A percentile compares a stretch with the other conserved stretches of the same genome.
phyloP scores from a whole-genome alignment of 176 grass and related monocot genomes.

The Elymus sibiricus region DNA sequence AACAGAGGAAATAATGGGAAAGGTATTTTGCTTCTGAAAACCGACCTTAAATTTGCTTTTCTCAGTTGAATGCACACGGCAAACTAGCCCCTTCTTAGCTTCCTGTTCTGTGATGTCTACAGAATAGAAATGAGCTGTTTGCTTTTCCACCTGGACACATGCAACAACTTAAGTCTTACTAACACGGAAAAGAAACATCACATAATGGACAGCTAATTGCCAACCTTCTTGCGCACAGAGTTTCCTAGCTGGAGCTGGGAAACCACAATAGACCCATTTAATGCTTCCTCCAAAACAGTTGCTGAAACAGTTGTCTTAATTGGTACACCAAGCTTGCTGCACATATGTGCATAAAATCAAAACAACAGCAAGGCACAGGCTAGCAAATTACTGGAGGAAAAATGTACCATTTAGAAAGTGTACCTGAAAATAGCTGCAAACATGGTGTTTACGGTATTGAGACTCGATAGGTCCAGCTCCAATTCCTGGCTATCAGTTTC shows the following conservation, averaged over 20 bases:
- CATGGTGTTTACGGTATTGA: slow-evolving; percentile 91
- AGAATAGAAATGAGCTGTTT: slow-evolving; percentile 95
- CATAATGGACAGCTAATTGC: slow-evolving; percentile 27
- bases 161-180: slow-evolving; percentile 25
- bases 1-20: background rate
- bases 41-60: slow-evolving; percentile 99
- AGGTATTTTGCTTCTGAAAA: background rate
- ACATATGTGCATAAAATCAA: background rate
- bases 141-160: slow-evolving; percentile 89
- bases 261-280: slow-evolving; percentile 78
- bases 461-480: slow-evolving; percentile 96
- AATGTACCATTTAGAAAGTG: background rate
- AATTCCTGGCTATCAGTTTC: slow-evolving; percentile 88
- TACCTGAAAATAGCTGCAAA: slow-evolving; percentile 99
- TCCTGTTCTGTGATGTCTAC: slow-evolving; percentile 85
- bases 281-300: slow-evolving; percentile 92
- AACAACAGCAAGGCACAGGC: background rate
- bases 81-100: slow-evolving; percentile 79
- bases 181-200: slow-evolving; percentile 25
- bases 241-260: slow-evolving; percentile 70
- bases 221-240: slow-evolving; percentile 73
- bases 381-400: background rate
- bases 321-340: slow-evolving; percentile 95
- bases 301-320: slow-evolving; percentile 98
- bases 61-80: slow-evolving; percentile 74